Evolutionary conservation across 768 basidiomycete species (phyloP).

Genomic region (Tephrocybe rancida): DNA sequence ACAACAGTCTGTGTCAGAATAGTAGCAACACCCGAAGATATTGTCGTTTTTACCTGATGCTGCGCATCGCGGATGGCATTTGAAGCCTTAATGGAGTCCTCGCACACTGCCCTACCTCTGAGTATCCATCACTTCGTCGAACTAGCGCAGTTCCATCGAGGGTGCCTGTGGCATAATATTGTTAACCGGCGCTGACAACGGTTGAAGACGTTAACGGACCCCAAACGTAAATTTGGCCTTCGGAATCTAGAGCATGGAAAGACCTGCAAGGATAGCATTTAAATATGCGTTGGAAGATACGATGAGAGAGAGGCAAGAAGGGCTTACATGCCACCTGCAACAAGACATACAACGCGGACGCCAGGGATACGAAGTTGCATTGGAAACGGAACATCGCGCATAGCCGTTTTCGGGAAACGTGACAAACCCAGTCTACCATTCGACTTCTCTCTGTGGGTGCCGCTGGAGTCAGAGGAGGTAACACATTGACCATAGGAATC

Average conservation of each 20-base stretch:
- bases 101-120: slow-evolving; percentile 52
- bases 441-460: slow-evolving; percentile 49
- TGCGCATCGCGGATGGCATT: slow-evolving; percentile 59
- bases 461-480: slow-evolving; percentile 2
- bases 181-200: slow-evolving; percentile 3
- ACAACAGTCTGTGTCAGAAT: slow-evolving; percentile 5
- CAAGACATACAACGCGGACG: slow-evolving; percentile 67
- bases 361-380: slow-evolving; percentile 60
- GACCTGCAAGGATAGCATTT: slow-evolving; percentile 58
- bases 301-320: not conserved
- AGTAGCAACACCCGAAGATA: not conserved
- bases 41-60: slow-evolving; percentile 55
- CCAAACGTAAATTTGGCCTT: slow-evolving; percentile 79
- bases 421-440: slow-evolving; percentile 67
- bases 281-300: slow-evolving; percentile 1
- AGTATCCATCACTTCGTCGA: slow-evolving; percentile 56
- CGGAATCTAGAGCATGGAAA: slow-evolving; percentile 82
- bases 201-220: slow-evolving; percentile 43
- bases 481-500: slow-evolving; percentile 5
- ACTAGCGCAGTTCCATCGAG: slow-evolving; percentile 49
- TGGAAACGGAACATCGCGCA: slow-evolving; percentile 60
- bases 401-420: slow-evolving; percentile 32
- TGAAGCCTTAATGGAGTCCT: slow-evolving; percentile 56
- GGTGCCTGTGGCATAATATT: slow-evolving; percentile 47
- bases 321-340: slow-evolving; percentile 82